Conservation (phyloP, 495 filamentous ascomycete species). For the Aspergillus ostianus region DNA sequence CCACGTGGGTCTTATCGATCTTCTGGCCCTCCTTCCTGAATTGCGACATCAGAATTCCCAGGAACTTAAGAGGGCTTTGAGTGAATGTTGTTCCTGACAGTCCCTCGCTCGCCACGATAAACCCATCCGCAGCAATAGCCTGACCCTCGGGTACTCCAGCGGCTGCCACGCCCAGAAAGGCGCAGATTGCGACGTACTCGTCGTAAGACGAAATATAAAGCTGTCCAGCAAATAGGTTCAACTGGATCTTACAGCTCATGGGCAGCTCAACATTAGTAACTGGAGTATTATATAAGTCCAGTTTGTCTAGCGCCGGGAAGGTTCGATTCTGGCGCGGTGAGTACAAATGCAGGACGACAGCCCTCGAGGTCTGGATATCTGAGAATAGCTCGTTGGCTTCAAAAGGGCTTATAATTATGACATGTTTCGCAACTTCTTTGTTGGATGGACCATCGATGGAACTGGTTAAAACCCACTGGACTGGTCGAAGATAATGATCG, state of each 20-base stretch:
- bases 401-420: constrained; percentile 61
- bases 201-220: constrained; percentile 55
- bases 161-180: constrained; percentile 49
- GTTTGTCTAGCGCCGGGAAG: constrained; percentile 46
- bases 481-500: constrained; percentile 55
- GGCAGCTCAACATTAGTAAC: constrained; percentile 8
- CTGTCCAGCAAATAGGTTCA: constrained; percentile 68
- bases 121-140: constrained; percentile 33
- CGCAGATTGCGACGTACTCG: constrained; percentile 55
- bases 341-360: constrained; percentile 56
- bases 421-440: constrained; percentile 16
- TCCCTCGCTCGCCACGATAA: constrained; percentile 20
- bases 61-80: constrained; percentile 53
- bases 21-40: constrained; percentile 51
- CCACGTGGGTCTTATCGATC: constrained; percentile 55
- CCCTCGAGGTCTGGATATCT: constrained; percentile 26
- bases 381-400: constrained; percentile 58
- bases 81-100: constrained; percentile 32
- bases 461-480: constrained; percentile 57
- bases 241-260: constrained; percentile 31
- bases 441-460: constrained; percentile 7
- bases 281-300: constrained; percentile 37
- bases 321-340: constrained; percentile 48
- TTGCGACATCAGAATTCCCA: constrained; percentile 46
- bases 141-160: constrained; percentile 43